phyloP scores from a whole-genome alignment of 176 grass and related monocot species.

The Guadua angustifolia region DNA sequence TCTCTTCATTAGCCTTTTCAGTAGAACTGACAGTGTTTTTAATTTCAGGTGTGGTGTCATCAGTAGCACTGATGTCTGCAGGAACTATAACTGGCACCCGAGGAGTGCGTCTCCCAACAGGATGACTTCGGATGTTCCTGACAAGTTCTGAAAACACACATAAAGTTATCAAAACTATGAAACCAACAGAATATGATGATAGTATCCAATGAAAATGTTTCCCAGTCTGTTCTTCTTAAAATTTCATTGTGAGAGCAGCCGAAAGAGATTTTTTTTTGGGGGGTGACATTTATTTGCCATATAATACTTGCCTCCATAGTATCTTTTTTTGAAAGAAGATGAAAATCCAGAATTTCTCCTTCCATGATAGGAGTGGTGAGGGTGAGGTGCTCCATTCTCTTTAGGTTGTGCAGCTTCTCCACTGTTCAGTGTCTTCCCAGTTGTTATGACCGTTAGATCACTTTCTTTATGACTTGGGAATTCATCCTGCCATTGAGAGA shows the following conservation, averaged over 20 bases:
- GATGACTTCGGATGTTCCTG: conserved; percentile 20
- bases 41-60: conserved; percentile 25
- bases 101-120: conserved; percentile 56
- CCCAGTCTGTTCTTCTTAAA: not conserved
- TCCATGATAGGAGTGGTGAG: conserved; percentile 27
- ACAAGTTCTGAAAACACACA: conserved; percentile 47
- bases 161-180: conserved; percentile 17
- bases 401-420: conserved; percentile 38
- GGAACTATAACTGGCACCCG: conserved; percentile 44
- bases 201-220: not conserved
- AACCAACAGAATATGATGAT: not conserved
- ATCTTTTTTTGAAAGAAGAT: conserved; percentile 52
- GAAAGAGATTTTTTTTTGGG: not conserved
- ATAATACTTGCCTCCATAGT: conserved; percentile 49
- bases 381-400: conserved; percentile 35
- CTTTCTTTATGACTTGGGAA: conserved; percentile 35
- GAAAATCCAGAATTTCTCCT: conserved; percentile 49
- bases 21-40: conserved; percentile 29
- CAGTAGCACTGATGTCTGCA: conserved; percentile 32
- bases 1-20: conserved; percentile 21
- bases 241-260: conserved; percentile 3
- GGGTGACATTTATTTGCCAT: not conserved
- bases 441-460: conserved; percentile 42
- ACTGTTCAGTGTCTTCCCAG: conserved; percentile 36
- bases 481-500: conserved; percentile 47